phyloP scores from a whole-genome alignment of 129 eudicot species.

The Centella asiatica region DNA sequence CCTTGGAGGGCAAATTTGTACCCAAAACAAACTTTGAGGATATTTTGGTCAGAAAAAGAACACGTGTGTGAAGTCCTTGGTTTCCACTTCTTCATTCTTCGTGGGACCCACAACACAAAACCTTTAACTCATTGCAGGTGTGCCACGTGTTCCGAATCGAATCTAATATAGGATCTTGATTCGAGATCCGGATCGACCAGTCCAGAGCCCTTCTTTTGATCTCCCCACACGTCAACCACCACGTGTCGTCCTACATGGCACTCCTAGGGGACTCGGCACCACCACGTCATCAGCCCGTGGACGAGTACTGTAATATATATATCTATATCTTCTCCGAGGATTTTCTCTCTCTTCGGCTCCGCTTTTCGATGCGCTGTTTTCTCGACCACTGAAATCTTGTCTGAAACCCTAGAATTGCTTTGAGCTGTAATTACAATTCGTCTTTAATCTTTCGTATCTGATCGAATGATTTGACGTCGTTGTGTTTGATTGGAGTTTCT shows the following conservation, averaged over 20 bases:
- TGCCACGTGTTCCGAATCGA: constrained; percentile 50
- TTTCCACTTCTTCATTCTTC: too few species aligned
- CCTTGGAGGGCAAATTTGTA: neutral
- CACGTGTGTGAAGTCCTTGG: too few species aligned
- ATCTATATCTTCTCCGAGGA: constrained; percentile 12
- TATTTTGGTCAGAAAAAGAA: constrained; percentile 12
- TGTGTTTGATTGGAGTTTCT: neutral
- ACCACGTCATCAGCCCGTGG: constrained; percentile 26
- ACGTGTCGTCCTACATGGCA: constrained; percentile 29
- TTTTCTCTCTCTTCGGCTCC: constrained; percentile 9
- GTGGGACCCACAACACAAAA: constrained; percentile 10
- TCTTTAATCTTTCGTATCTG: neutral
- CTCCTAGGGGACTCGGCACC: constrained; percentile 17
- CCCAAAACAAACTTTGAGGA: neutral
- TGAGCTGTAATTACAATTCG: neutral
- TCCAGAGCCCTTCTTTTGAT: constrained; percentile 34
- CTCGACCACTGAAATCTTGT: constrained; percentile 18
- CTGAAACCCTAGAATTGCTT: constrained; percentile 26
- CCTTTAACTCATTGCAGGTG: constrained; percentile 29
- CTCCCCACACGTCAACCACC: constrained; percentile 25
- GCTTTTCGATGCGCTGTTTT: constrained; percentile 8
- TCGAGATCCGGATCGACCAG: constrained; percentile 27
- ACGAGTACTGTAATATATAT: too few species aligned
- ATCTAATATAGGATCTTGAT: constrained; percentile 27
- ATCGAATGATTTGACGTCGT: neutral